These are phyloP conservation scores for Tetragonia tetragonoides DNA, from an alignment of 148 eudicot species.

Conservation along the genomic window DNA sequence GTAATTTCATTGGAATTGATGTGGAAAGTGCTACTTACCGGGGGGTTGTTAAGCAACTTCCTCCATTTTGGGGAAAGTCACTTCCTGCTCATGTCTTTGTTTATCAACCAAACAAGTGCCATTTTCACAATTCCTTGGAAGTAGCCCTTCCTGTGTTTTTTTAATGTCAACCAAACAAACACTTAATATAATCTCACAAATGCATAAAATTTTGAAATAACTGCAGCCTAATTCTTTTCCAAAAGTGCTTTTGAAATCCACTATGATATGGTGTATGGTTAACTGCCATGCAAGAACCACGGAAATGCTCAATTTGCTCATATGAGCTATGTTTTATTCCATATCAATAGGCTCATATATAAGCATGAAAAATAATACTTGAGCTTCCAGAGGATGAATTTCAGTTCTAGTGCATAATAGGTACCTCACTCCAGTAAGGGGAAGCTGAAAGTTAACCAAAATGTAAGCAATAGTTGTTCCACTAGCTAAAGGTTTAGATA, in stretches of 20 bases:
- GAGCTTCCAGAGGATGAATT: conserved; percentile 17
- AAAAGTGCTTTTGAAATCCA: conserved; percentile 4
- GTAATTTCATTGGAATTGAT: too few relatives aligned
- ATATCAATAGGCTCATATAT: not conserved
- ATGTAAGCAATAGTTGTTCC: conserved; percentile 34
- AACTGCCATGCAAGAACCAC: not conserved
- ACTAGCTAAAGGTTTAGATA: conserved; percentile 36
- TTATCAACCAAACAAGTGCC: too few relatives aligned
- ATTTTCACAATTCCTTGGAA: too few relatives aligned
- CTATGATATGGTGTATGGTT: conserved; percentile 4
- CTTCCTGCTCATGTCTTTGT: too few relatives aligned
- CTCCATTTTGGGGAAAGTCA: too few relatives aligned
- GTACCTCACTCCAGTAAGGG: conserved; percentile 5
- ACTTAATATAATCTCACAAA: not conserved
- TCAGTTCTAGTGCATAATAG: conserved; percentile 5
- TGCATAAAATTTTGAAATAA: not conserved
- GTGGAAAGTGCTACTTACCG: too few relatives aligned
- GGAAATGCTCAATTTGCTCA: not conserved
- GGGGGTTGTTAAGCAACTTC: too few relatives aligned
- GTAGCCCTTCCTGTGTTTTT: too few relatives aligned
- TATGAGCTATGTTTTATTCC: conserved; percentile 19
- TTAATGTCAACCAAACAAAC: too few relatives aligned
- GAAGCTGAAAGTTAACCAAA: conserved; percentile 13
- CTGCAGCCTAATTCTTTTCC: not conserved
- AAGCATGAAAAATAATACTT: conserved; percentile 12